These are phyloP conservation scores for Rosa persica DNA, from an alignment of 306 rosid genomes.

Conservation along the genomic window DNA sequence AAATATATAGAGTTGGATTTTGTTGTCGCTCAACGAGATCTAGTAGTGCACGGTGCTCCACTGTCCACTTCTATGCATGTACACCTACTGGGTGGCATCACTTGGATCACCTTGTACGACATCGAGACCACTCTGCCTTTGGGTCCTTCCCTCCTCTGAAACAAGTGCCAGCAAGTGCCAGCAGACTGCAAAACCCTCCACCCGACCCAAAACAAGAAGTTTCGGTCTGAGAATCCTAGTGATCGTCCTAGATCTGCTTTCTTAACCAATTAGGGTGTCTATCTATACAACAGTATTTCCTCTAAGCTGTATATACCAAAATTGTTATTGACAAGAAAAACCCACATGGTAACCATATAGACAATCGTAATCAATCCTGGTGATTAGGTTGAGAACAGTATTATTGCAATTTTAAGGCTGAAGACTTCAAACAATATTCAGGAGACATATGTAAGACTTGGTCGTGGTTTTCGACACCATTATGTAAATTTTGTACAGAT, in stretches of 20 bases:
- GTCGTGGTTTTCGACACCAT: no score
- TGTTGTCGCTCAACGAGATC: conserved; percentile 31
- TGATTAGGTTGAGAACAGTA: not conserved
- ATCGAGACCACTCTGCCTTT: conserved; percentile 34
- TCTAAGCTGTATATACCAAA: no score
- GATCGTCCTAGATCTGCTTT: not conserved
- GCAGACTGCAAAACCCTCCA: not conserved
- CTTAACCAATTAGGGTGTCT: not conserved
- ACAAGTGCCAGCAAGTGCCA: not conserved
- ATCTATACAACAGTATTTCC: no score
- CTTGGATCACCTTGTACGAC: conserved; percentile 38
- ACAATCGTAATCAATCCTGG: not conserved
- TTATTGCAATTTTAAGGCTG: no score
- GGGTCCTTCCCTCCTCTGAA: not conserved
- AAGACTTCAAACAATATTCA: no score
- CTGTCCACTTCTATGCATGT: conserved; percentile 46
- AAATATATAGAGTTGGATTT: conserved; percentile 19
- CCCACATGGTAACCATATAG: no score
- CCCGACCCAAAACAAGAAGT: not conserved
- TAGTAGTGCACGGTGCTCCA: conserved; percentile 29
- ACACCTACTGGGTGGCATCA: conserved; percentile 26
- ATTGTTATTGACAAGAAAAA: not conserved
- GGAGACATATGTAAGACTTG: no score
- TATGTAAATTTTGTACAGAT: no score
- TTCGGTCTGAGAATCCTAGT: not conserved